These are phyloP conservation scores for Yamagishiella unicocca DNA, from an alignment of 139 green algal species.

Conservation along the genomic window DNA sequence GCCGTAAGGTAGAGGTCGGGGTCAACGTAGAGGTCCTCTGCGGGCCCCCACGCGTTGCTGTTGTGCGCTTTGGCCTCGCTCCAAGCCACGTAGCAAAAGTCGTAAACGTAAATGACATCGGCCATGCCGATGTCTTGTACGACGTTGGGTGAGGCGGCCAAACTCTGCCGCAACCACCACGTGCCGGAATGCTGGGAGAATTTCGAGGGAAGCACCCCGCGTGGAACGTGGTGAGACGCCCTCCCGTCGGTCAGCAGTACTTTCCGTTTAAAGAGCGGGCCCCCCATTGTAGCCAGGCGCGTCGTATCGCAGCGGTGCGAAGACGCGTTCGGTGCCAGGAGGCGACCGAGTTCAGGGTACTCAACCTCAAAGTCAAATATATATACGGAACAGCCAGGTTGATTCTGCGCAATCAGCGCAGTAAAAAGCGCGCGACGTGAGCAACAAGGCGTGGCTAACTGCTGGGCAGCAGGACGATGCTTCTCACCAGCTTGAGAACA, in stretches of 20 bases:
- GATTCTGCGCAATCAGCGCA: background rate
- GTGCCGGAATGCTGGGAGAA: background rate
- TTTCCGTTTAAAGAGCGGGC: background rate
- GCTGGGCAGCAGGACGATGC: no score
- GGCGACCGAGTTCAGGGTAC: background rate
- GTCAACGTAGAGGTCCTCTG: slow-evolving; percentile 17
- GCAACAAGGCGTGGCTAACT: no score
- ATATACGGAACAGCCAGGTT: background rate
- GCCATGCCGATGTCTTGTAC: background rate
- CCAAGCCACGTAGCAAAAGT: slow-evolving; percentile 7
- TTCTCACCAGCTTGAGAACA: slow-evolving; percentile 4
- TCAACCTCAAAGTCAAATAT: slow-evolving; percentile 19
- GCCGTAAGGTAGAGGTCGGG: background rate
- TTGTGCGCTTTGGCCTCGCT: background rate
- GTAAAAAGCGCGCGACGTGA: no score
- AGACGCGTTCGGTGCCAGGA: background rate
- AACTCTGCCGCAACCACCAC: background rate
- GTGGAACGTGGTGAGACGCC: background rate
- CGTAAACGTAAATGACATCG: background rate
- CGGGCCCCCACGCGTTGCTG: background rate
- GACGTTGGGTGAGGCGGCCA: background rate
- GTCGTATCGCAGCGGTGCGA: background rate
- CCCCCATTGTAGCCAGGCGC: background rate
- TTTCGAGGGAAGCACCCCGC: background rate
- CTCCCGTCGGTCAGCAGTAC: background rate